Evolutionary conservation across 768 basidiomycete genomes (phyloP).

Genomic region (Gelatoporia subvermispora): DNA sequence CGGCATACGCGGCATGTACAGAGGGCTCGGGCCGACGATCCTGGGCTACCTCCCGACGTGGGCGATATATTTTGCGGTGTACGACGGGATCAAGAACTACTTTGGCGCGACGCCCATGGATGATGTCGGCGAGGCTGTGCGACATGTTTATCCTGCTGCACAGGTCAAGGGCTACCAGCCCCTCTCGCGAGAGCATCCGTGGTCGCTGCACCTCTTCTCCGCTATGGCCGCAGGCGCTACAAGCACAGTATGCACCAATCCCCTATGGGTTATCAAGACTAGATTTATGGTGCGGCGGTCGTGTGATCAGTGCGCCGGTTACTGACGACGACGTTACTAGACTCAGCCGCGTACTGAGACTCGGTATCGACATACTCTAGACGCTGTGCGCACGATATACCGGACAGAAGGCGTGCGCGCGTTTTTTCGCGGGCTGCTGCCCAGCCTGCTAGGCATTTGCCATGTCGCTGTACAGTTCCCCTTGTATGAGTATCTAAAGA

Average conservation of each 20-base stretch:
- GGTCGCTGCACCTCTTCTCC: slow-evolving; percentile 86
- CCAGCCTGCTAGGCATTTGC: slow-evolving; percentile 87
- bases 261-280: slow-evolving; percentile 98
- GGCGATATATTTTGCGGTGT: slow-evolving; percentile 98
- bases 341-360: slow-evolving; percentile 78
- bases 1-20: slow-evolving; percentile 87
- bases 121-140: slow-evolving; percentile 22
- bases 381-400: slow-evolving; percentile 88
- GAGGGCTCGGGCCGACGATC: slow-evolving; percentile 95
- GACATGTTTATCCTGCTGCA: slow-evolving; percentile 72
- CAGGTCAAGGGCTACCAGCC: slow-evolving; percentile 86
- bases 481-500: slow-evolving; percentile 88
- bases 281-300: slow-evolving; percentile 81
- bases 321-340: slow-evolving; percentile 46
- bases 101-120: slow-evolving; percentile 67
- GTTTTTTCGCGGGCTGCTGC: slow-evolving; percentile 92
- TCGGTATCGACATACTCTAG: slow-evolving; percentile 83
- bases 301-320: slow-evolving; percentile 15
- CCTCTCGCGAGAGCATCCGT: slow-evolving; percentile 72
- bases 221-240: slow-evolving; percentile 94
- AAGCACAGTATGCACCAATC: slow-evolving; percentile 92
- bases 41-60: slow-evolving; percentile 97
- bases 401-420: slow-evolving; percentile 79
- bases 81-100: slow-evolving; percentile 87
- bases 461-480: slow-evolving; percentile 99